phyloP scores from a whole-genome alignment of 768 basidiomycete genomes.

The Pleurotus pulmonarius region DNA sequence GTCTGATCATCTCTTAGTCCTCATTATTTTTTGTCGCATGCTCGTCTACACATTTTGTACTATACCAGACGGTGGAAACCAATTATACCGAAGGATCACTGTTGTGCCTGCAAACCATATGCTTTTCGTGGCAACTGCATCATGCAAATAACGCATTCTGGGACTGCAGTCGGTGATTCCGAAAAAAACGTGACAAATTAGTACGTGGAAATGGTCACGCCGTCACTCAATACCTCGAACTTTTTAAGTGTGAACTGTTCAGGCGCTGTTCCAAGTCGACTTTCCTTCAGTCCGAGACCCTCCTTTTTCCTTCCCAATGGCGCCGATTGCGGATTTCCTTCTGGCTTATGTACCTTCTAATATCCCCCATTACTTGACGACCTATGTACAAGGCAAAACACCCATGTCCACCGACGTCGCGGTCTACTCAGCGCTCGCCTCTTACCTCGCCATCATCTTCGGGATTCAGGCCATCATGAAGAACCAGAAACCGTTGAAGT shows the following conservation, averaged over 20 bases:
- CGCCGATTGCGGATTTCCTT: conserved; percentile 71
- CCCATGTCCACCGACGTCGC: conserved; percentile 79
- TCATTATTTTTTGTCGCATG: conserved; percentile 2
- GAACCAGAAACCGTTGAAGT: conserved; percentile 65
- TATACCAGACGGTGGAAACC: neutral
- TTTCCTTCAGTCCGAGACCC: conserved; percentile 13
- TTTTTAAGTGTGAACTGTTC: conserved; percentile 1
- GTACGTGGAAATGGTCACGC: neutral
- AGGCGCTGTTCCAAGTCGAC: neutral
- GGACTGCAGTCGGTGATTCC: too few species aligned
- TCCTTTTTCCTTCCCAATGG: conserved; percentile 43
- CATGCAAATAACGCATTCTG: neutral
- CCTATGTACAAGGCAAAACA: conserved; percentile 71
- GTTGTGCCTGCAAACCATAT: neutral
- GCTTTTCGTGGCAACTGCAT: neutral
- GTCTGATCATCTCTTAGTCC: conserved; percentile 52
- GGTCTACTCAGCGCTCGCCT: conserved; percentile 65
- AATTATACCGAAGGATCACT: neutral
- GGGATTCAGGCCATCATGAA: conserved; percentile 82
- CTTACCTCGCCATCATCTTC: conserved; percentile 89
- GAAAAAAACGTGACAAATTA: too few species aligned
- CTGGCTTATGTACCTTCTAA: conserved; percentile 49
- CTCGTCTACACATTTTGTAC: conserved; percentile 1
- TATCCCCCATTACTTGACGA: conserved; percentile 52
- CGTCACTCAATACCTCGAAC: neutral